Conservation (phyloP, 495 filamentous ascomycete genomes). For the Pyrenula massariospora region DNA sequence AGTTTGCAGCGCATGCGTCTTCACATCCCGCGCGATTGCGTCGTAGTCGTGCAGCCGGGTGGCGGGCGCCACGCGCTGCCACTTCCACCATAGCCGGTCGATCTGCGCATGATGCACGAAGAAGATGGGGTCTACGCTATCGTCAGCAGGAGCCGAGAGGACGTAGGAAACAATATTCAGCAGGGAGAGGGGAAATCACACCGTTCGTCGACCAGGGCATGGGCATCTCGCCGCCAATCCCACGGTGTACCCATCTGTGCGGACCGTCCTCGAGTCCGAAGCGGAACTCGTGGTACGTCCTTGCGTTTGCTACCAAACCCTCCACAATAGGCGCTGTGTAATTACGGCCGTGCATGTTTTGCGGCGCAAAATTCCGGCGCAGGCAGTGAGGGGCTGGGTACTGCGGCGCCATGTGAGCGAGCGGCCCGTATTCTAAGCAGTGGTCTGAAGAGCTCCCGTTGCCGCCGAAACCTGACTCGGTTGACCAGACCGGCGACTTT, state of each 20-base stretch:
- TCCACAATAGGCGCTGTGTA: neutral
- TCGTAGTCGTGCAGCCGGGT: neutral
- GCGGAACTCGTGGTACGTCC: neutral
- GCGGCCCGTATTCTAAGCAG: neutral
- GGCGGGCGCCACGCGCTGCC: neutral
- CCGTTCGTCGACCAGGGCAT: neutral
- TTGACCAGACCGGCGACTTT: neutral
- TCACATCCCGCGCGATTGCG: too few relatives aligned
- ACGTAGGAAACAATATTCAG: neutral
- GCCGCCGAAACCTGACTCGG: neutral
- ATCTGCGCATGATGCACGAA: neutral
- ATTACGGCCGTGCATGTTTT: neutral
- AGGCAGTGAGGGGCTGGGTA: neutral
- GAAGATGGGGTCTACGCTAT: neutral
- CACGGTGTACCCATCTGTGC: neutral
- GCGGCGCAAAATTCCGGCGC: neutral
- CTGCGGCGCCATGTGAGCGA: neutral
- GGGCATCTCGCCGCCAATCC: constrained; percentile 1
- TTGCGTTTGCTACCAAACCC: neutral
- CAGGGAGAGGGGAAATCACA: neutral
- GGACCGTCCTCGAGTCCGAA: neutral
- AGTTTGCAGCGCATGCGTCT: neutral
- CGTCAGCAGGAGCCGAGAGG: neutral
- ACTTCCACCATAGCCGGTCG: neutral
- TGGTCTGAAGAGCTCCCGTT: neutral